Evolutionary conservation across 108 stramenopile genomes (phyloP).

Genomic region (Conticribra guillardii): DNA sequence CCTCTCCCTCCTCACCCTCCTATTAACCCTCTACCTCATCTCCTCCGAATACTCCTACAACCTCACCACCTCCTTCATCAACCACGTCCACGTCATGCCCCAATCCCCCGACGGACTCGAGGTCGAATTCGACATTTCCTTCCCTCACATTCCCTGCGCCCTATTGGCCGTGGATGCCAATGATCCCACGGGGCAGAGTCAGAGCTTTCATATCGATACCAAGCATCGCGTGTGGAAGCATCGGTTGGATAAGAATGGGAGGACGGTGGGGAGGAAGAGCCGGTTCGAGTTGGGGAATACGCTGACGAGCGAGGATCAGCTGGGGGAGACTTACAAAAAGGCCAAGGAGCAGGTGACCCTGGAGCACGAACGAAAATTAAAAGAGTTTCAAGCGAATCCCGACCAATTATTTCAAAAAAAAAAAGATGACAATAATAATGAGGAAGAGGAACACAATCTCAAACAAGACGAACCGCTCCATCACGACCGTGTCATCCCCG

Average conservation of each 20-base stretch:
- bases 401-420: too few species aligned
- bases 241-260: constrained; percentile 57
- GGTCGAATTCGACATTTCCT: constrained; percentile 91
- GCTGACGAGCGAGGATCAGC: constrained; percentile 59
- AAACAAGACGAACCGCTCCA: neutral
- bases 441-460: neutral
- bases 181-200: constrained; percentile 88
- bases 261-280: constrained; percentile 39
- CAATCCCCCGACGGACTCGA: constrained; percentile 74
- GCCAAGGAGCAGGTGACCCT: constrained; percentile 20
- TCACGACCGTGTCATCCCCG: neutral
- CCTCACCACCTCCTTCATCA: constrained; percentile 56
- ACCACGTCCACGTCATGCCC: constrained; percentile 88
- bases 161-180: constrained; percentile 88
- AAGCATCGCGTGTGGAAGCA: constrained; percentile 89
- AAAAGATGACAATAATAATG: constrained; percentile 26
- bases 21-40: constrained; percentile 63
- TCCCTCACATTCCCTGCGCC: constrained; percentile 82
- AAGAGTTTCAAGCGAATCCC: too few species aligned
- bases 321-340: constrained; percentile 30
- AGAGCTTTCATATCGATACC: constrained; percentile 79
- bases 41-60: constrained; percentile 71
- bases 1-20: constrained; percentile 45
- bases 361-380: too few species aligned
- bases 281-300: constrained; percentile 88